Conservation (phyloP, 495 filamentous ascomycete genomes). For the Xeromyces bisporus region DNA sequence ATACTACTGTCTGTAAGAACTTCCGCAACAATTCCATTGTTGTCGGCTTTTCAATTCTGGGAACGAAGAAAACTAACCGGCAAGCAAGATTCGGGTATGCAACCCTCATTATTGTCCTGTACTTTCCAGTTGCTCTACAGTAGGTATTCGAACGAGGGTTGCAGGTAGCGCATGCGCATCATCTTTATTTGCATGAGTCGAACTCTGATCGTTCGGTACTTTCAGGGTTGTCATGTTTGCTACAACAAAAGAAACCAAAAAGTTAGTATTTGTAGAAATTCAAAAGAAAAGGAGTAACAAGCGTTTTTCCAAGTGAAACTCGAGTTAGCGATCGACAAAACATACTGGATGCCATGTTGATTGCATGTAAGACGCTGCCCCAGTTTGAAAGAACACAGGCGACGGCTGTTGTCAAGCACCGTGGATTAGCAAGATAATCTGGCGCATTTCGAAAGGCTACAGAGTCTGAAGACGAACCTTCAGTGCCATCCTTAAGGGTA, state of each 20-base stretch:
- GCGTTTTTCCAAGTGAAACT: too few species aligned
- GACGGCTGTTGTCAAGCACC: constrained; percentile 44
- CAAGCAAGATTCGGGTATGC: not conserved
- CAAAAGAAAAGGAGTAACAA: too few species aligned
- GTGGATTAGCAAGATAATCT: constrained; percentile 1
- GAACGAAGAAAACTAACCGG: not conserved
- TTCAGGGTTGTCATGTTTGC: constrained; percentile 6
- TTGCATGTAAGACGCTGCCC: constrained; percentile 86
- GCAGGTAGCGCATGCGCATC: constrained; percentile 13
- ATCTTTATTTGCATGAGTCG: constrained; percentile 2
- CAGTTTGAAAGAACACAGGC: constrained; percentile 87
- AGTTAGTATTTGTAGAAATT: constrained; percentile 1
- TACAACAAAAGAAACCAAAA: not conserved
- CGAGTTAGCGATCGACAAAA: constrained; percentile 7
- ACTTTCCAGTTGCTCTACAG: constrained; percentile 11
- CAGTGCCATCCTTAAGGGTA: constrained; percentile 81
- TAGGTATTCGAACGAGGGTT: constrained; percentile 26
- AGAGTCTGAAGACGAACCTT: too few species aligned
- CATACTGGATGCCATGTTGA: constrained; percentile 90
- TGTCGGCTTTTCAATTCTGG: too few species aligned
- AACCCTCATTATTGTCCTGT: constrained; percentile 6
- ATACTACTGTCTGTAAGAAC: too few species aligned
- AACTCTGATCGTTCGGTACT: not conserved
- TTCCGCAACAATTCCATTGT: too few species aligned
- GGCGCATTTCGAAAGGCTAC: too few species aligned